These are phyloP conservation scores for Diplodia mutila DNA, from an alignment of 2,329 filamentous ascomycete genomes.

Conservation along the genomic window DNA sequence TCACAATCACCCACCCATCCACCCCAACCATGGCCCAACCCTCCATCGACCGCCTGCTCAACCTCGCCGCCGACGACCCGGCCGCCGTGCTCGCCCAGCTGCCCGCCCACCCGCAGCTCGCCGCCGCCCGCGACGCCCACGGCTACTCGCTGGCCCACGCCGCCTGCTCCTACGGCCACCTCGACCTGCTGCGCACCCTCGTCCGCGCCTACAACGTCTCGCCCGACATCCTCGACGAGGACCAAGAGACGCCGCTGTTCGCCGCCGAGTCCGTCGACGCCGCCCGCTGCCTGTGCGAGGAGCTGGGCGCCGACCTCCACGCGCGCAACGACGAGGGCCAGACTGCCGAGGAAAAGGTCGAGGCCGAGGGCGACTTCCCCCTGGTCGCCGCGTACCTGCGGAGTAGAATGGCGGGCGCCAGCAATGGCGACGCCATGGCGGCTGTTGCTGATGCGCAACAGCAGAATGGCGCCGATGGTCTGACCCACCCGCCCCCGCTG, in stretches of 20 bases:
- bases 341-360: conserved; percentile 80
- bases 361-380: conserved; percentile 75
- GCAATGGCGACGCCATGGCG: conserved; percentile 32
- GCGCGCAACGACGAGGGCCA: conserved; percentile 73
- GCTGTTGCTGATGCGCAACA: conserved; percentile 30
- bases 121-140: conserved; percentile 80
- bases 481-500: conserved; percentile 59
- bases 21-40: conserved; percentile 34
- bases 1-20: neutral
- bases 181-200: conserved; percentile 75
- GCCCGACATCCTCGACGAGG: conserved; percentile 82
- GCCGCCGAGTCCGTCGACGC: conserved; percentile 82
- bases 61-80: conserved; percentile 77
- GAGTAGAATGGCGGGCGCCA: conserved; percentile 34
- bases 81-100: conserved; percentile 74
- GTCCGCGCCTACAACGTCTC: conserved; percentile 79
- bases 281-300: conserved; percentile 79
- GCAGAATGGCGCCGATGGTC: conserved; percentile 32
- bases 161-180: conserved; percentile 87
- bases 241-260: conserved; percentile 92
- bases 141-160: conserved; percentile 95
- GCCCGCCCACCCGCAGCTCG: conserved; percentile 72
- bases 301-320: conserved; percentile 71
- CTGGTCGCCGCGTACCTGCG: conserved; percentile 73
- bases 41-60: conserved; percentile 53